phyloP scores from a whole-genome alignment of 2,329 filamentous ascomycete genomes.

The Pseudonectria foliicola region DNA sequence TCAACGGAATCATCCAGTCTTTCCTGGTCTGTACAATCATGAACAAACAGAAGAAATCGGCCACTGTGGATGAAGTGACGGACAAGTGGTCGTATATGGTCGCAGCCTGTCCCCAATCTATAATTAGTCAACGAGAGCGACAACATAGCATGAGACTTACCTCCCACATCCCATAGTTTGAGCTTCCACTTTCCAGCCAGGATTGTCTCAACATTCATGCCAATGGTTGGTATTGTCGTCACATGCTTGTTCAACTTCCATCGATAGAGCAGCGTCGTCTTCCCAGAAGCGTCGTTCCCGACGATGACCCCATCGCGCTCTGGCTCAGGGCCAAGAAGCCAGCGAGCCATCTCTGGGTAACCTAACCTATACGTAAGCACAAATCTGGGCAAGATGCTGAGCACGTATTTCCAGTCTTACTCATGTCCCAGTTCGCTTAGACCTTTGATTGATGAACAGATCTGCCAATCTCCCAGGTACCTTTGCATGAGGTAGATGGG shows the following conservation, averaged over 20 bases:
- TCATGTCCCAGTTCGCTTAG: too few relatives aligned
- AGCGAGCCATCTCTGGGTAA: conserved; percentile 15
- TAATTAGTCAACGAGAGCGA: neutral
- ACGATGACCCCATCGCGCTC: conserved; percentile 15
- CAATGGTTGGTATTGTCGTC: conserved; percentile 90
- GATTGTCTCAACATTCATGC: conserved; percentile 87
- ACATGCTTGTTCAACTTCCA: conserved; percentile 89
- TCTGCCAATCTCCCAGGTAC: too few relatives aligned
- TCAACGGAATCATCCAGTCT: conserved; percentile 20
- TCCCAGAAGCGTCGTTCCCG: conserved; percentile 43
- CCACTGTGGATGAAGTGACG: conserved; percentile 21
- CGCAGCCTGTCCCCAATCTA: conserved; percentile 13
- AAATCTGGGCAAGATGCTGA: too few relatives aligned
- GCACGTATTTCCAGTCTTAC: too few relatives aligned
- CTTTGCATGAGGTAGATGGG: too few relatives aligned
- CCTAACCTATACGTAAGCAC: neutral
- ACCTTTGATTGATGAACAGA: too few relatives aligned
- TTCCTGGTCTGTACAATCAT: conserved; percentile 19
- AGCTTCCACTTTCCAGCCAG: conserved; percentile 13
- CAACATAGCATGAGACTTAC: conserved; percentile 8
- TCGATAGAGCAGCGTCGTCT: conserved; percentile 70
- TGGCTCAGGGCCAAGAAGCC: conserved; percentile 13
- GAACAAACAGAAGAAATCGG: conserved; percentile 21
- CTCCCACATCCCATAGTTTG: conserved; percentile 24
- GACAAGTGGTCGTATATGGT: conserved; percentile 20